Conservation (phyloP, 768 basidiomycete species). For the Mycena haematopus region DNA sequence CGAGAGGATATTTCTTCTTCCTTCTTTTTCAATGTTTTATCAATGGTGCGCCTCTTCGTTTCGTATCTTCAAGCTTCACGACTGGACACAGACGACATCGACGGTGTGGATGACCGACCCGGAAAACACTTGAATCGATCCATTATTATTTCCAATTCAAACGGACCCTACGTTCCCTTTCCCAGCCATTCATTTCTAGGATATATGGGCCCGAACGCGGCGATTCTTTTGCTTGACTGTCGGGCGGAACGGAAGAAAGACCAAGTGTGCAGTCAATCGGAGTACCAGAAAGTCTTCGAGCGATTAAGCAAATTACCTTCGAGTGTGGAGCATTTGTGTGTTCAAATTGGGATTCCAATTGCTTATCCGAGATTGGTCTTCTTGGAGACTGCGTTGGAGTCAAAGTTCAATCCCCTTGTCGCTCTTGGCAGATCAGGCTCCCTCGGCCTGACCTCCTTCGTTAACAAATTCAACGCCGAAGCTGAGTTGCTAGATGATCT, state of each 20-base stretch:
- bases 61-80: constrained; percentile 27
- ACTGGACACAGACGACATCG: constrained; percentile 60
- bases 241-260: constrained; percentile 85
- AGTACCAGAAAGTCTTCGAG: constrained; percentile 79
- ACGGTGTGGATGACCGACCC: constrained; percentile 70
- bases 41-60: constrained; percentile 55
- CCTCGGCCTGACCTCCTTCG: constrained; percentile 76
- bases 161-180: constrained; percentile 78
- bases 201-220: constrained; percentile 79
- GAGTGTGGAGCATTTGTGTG: constrained; percentile 79
- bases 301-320: constrained; percentile 65
- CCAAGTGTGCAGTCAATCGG: constrained; percentile 74
- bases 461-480: constrained; percentile 91
- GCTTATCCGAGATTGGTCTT: constrained; percentile 96
- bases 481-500: constrained; percentile 95
- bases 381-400: constrained; percentile 78
- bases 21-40: constrained; percentile 94
- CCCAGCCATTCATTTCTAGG: constrained; percentile 85
- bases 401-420: constrained; percentile 85
- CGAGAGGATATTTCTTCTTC: constrained; percentile 90
- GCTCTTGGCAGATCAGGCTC: constrained; percentile 73
- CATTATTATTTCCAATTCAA: constrained; percentile 69
- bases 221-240: constrained; percentile 81
- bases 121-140: constrained; percentile 73
- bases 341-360: constrained; percentile 86